Base-by-base conservation (phyloP, 2,329 filamentous ascomycete genomes). In the Ascosphaera apis region DNA sequence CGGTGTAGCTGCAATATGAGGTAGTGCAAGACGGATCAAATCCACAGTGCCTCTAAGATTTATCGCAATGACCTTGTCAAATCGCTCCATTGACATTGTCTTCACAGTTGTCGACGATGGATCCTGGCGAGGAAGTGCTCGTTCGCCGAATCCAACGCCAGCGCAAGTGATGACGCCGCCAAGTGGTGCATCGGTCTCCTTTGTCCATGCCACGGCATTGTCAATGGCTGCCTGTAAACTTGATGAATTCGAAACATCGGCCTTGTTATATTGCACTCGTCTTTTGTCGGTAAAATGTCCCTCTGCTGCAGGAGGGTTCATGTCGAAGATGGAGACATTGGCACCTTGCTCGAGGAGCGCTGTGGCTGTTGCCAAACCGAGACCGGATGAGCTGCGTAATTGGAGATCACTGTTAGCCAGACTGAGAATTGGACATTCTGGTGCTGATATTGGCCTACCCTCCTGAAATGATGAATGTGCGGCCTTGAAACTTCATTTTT, bases 81-180 rank as follows among this genome's bases (percentile, higher is more conserved):
- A 74, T 5, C 65, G 66, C 21, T 66, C 58, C 2, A 62, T 66
- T 36, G 72, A 72, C 43, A 63, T 56, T 35, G 55, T 54, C 33
- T 36, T 36, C 13, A 37, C 28, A 12, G 12, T 25, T 5, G n/a
- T 15, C 15, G 12, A 7, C 12, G 16, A 11, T n/a, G 17, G 18
- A 31, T 38, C 33, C 16, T 46, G 45, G 23, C 31, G 41, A 11
- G 44, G 44, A 7, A 44, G 39, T 3, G 40, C 36, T 8, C 44
- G 38, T 11, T 41, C 43, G 18, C 43, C 43, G 3, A 41, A 43
- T 3, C 43, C 44, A n/a, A 47, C 43, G 11, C 44, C 44, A 4
- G 44, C 44, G 16, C 41, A 44, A 33, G 40, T 41, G 37, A 46
- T 39, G 15, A 41, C 40, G 31, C 45, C 45, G 12, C 42, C 41